These are phyloP conservation scores for Teratosphaeria destructans DNA, from an alignment of 2,329 filamentous ascomycete species.

Conservation along the genomic window DNA sequence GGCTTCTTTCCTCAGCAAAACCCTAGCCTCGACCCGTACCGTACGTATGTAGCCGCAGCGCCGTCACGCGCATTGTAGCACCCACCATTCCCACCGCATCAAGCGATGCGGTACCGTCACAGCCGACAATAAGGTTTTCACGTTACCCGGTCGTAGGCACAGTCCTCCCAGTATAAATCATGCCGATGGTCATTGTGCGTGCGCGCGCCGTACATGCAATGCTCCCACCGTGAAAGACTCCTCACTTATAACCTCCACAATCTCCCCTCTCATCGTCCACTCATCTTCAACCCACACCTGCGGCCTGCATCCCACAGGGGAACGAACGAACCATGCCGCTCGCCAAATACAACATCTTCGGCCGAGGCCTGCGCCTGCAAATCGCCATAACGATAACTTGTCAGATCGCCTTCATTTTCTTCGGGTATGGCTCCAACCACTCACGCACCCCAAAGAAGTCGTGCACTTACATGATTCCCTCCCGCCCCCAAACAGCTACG, in stretches of 20 bases:
- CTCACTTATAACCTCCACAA: not conserved
- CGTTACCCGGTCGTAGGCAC: not conserved
- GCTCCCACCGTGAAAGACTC: not conserved
- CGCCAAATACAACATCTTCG: conserved; percentile 19
- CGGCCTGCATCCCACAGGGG: too few species aligned
- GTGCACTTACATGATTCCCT: not conserved
- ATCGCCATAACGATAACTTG: conserved; percentile 23
- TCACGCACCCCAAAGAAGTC: not conserved
- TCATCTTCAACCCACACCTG: too few species aligned
- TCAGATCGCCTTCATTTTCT: conserved; percentile 24
- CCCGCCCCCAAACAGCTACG: not conserved
- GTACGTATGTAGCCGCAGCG: not conserved
- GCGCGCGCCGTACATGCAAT: too few species aligned
- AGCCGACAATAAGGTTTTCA: not conserved
- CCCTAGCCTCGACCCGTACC: not conserved
- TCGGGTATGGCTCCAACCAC: conserved; percentile 10
- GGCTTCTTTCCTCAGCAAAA: not conserved
- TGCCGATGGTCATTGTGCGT: not conserved
- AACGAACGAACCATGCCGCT: conserved; percentile 1
- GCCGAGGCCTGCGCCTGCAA: conserved; percentile 18
- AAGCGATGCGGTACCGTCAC: not conserved
- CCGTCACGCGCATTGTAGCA: not conserved
- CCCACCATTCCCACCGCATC: not conserved
- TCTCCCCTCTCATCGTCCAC: not conserved
- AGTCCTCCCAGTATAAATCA: not conserved